A percentile compares a stretch with the other conserved stretches of the same genome.
Conservation (phyloP, 805 yeast species). For the Lipomyces yamadae region DNA sequence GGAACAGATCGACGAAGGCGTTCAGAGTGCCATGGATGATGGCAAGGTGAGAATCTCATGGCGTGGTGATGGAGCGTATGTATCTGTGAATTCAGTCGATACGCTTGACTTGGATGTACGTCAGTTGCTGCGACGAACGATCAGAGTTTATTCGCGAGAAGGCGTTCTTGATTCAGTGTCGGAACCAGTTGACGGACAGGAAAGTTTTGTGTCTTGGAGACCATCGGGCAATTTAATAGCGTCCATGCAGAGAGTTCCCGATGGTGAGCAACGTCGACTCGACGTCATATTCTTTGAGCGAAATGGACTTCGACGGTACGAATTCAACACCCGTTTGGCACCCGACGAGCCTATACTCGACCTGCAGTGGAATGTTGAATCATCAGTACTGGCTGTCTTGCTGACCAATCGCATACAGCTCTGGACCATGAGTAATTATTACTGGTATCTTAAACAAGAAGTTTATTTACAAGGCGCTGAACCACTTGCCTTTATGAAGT, state of each 20-base stretch:
- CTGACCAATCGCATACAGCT: conserved; percentile 69
- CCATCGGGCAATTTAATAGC: conserved; percentile 91
- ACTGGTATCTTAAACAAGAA: conserved; percentile 93
- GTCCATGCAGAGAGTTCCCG: conserved; percentile 67
- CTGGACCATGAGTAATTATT: conserved; percentile 92
- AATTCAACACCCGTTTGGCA: conserved; percentile 64
- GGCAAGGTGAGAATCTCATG: conserved; percentile 65
- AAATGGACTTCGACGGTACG: conserved; percentile 91
- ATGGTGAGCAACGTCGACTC: conserved; percentile 42
- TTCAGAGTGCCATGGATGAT: conserved; percentile 60
- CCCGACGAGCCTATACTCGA: conserved; percentile 48
- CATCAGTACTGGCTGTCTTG: conserved; percentile 76
- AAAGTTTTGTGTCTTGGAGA: conserved; percentile 78
- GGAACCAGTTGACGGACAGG: conserved; percentile 86
- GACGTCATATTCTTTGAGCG: conserved; percentile 80
- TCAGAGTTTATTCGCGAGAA: conserved; percentile 80
- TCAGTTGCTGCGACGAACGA: conserved; percentile 63
- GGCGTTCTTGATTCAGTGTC: conserved; percentile 80
- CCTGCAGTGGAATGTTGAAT: conserved; percentile 78
- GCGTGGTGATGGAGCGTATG: conserved; percentile 94
- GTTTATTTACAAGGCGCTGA: conserved; percentile 48
- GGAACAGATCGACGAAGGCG: conserved; percentile 70
- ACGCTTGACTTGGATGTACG: conserved; percentile 46
- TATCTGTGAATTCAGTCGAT: conserved; percentile 71
- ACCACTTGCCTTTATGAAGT: conserved; percentile 50